These are phyloP conservation scores for Sclerospora graminicola DNA, from an alignment of 352 stramenopile species.

Conservation along the genomic window DNA sequence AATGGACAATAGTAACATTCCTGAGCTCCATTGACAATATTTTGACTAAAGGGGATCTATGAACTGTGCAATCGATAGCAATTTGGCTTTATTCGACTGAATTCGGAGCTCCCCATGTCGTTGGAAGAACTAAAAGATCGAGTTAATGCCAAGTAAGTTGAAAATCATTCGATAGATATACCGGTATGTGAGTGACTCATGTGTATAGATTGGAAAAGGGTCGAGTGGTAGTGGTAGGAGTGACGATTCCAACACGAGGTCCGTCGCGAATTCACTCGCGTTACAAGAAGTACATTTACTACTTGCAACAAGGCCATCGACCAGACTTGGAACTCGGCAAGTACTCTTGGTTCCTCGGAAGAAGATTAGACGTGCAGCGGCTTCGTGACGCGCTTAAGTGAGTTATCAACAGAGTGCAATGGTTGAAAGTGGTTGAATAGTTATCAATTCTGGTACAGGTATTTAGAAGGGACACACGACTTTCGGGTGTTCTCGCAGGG, in stretches of 20 bases:
- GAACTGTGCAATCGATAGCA: slow-evolving; percentile 33
- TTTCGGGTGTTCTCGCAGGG: slow-evolving; percentile 78
- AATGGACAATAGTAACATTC: not conserved
- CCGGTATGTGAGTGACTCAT: not conserved
- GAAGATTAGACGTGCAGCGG: slow-evolving; percentile 42
- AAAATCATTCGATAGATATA: not conserved
- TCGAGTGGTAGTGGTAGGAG: slow-evolving; percentile 36
- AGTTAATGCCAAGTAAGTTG: slow-evolving; percentile 46
- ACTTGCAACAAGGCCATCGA: slow-evolving; percentile 74
- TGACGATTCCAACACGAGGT: slow-evolving; percentile 22
- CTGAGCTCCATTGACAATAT: not conserved
- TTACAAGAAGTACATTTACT: slow-evolving; percentile 87
- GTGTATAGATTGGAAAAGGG: slow-evolving; percentile 21
- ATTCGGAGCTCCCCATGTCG: slow-evolving; percentile 25
- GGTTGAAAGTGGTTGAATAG: not conserved
- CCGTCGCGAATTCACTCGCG: slow-evolving; percentile 60
- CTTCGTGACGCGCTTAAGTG: slow-evolving; percentile 59
- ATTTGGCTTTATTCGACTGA: slow-evolving; percentile 72
- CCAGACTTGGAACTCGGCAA: slow-evolving; percentile 58
- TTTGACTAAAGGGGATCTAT: slow-evolving; percentile 11
- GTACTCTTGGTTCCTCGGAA: slow-evolving; percentile 78
- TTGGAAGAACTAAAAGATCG: slow-evolving; percentile 32
- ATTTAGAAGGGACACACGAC: slow-evolving; percentile 62
- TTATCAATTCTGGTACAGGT: slow-evolving; percentile 18
- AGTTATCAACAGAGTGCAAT: not conserved